These are phyloP conservation scores for Trichoderma virens DNA, from an alignment of 495 filamentous ascomycete species.

Conservation along the genomic window DNA sequence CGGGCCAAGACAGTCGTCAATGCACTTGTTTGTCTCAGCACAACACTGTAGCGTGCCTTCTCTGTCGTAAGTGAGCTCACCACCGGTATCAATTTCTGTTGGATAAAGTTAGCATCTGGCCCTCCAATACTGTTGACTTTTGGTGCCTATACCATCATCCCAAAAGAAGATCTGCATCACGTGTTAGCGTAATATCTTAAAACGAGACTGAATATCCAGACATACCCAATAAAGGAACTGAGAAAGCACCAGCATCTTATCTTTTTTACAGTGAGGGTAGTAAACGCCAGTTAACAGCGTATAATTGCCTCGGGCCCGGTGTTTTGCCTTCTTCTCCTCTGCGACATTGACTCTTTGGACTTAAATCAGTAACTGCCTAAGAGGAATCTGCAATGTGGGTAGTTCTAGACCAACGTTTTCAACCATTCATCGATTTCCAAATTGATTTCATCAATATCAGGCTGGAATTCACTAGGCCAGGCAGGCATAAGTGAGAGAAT, in stretches of 20 bases:
- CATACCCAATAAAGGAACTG: constrained; percentile 1
- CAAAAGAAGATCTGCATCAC: background rate
- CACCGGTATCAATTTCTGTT: background rate
- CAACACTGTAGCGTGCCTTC: background rate
- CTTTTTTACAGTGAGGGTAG: background rate
- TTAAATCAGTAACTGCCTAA: background rate
- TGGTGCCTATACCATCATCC: background rate
- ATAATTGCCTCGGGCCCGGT: background rate
- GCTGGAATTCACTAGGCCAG: constrained; percentile 20
- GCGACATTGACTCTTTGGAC: background rate
- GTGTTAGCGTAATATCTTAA: background rate
- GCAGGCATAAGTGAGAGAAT: constrained; percentile 22
- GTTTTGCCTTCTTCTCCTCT: background rate
- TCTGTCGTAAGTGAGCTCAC: background rate
- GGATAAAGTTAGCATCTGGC: background rate
- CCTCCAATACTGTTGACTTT: background rate
- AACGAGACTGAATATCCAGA: background rate
- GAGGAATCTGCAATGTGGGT: background rate
- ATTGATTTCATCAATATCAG: constrained; percentile 21
- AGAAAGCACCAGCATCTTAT: background rate
- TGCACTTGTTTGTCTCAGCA: background rate
- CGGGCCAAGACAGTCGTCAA: background rate
- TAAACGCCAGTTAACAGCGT: background rate
- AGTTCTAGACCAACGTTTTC: background rate
- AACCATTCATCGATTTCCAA: constrained; percentile 17